Percentiles rank a stretch among this genome's conserved stretches.
These are phyloP conservation scores for Gentiana dahurica DNA, from an alignment of 257 asterid species.

Conservation along the genomic window DNA sequence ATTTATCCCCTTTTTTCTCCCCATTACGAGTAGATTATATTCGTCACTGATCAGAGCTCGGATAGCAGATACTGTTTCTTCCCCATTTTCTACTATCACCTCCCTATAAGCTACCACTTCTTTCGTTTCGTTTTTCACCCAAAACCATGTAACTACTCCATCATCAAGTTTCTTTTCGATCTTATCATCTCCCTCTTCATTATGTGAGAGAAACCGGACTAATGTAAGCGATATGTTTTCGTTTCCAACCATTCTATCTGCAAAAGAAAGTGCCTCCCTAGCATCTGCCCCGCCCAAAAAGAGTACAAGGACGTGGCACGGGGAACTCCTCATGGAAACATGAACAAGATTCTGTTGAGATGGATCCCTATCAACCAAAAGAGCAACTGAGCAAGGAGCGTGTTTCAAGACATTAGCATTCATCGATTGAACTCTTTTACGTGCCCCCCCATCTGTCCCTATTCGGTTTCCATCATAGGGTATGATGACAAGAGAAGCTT, in stretches of 20 bases:
- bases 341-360: constrained; percentile 7
- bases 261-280: constrained; percentile 67
- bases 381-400: constrained; percentile 78
- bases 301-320: constrained; percentile 35
- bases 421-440: constrained; percentile 18
- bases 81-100: constrained; percentile 64
- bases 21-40: constrained; percentile 61
- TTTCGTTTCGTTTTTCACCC: constrained; percentile 78
- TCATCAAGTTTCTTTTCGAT: constrained; percentile 84
- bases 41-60: constrained; percentile 31
- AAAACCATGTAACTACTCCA: constrained; percentile 70
- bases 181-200: constrained; percentile 35
- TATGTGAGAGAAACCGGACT: constrained; percentile 46
- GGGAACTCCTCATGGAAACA: constrained; percentile 9
- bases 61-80: constrained; percentile 60
- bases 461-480: constrained; percentile 25
- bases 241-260: constrained; percentile 40
- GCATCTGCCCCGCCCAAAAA: constrained; percentile 80
- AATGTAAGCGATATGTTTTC: constrained; percentile 37
- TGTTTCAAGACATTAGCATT: constrained; percentile 37
- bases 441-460: neutral
- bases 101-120: constrained; percentile 43
- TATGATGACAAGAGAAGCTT: constrained; percentile 45
- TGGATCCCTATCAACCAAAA: constrained; percentile 33
- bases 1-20: constrained; percentile 57